phyloP scores from a whole-genome alignment of 768 basidiomycete species.

The Lentinus brumalis region DNA sequence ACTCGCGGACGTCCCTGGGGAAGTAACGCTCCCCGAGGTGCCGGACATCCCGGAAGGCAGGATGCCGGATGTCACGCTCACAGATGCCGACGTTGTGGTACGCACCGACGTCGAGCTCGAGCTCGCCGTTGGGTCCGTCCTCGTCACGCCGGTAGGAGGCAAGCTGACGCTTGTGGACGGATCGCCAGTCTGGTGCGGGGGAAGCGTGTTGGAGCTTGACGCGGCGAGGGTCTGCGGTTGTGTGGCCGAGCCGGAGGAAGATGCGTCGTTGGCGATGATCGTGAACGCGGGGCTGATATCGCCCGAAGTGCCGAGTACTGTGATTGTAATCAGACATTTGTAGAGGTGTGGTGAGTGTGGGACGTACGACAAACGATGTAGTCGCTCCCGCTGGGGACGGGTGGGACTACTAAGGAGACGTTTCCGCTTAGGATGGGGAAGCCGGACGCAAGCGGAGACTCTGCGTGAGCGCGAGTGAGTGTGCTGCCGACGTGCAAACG shows the following conservation, averaged over 20 bases:
- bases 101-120: background rate
- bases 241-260: conserved; percentile 4
- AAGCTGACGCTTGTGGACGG: conserved; percentile 1
- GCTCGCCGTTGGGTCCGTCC: background rate
- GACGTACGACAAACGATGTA: conserved; percentile 50
- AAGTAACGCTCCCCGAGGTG: background rate
- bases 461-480: conserved; percentile 26
- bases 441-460: conserved; percentile 42
- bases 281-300: conserved; percentile 33
- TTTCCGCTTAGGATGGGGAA: conserved; percentile 43
- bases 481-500: background rate
- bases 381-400: conserved; percentile 36
- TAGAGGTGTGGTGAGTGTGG: background rate
- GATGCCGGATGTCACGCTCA: background rate
- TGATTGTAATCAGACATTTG: background rate
- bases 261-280: conserved; percentile 24
- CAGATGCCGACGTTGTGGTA: background rate
- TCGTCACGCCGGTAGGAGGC: background rate
- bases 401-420: conserved; percentile 44
- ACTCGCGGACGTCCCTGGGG: no score
- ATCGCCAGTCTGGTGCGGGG: background rate
- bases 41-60: background rate
- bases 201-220: conserved; percentile 4
- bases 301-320: conserved; percentile 52
- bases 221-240: background rate